Evolutionary conservation across 768 basidiomycete species (phyloP), one percentile per base, ranked within the genome.

Genomic region (Phanerochaete sordida): DNA sequence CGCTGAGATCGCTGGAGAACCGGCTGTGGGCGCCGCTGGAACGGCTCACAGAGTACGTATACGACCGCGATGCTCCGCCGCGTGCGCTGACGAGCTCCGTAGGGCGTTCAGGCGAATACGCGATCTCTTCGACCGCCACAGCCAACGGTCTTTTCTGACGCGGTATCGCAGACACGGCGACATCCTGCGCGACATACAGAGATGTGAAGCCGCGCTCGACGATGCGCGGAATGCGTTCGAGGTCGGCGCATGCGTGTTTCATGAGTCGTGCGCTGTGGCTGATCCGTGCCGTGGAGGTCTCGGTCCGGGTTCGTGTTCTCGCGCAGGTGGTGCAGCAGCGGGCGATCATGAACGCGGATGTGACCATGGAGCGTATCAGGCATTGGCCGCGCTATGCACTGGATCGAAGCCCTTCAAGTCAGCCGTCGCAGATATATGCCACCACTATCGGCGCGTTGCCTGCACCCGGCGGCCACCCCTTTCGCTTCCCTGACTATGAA

Each of bases 151-250:
- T 0, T 93, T 91, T 74, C 72, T 93, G 62, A 90, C 90, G 71
- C 79, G 90, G 3, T 93, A 90, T 67, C 77, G 93, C 39, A 85
- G 85, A 68, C 82, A 88, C 45, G 86, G 89, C 43, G 89, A 92
- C 62, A 86, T 86, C 28, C 68, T 79, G 16, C 73, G 75, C 2
- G 79, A 82, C 31, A 82, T 91, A 37, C 66, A 70, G 0, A 72
- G 68, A 1, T 87, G 85, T 52, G 81, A 85, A 51, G 74, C 79
- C 12, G 75, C 75, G 1, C 74, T 91, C 24, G 74, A 75, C 26
- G 82, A 87, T 37, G 82, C 83, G 4, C 68, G 87, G 44, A 70
- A 72, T n/a, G 76, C 85, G 68, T 87, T 89, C 66, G 75, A 81
- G 33, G 81, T 79, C 58, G 59, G 76, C 72, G 31, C n/a, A 46